Evolutionary conservation across 495 filamentous ascomycete species (phyloP), one percentile per base, ranked within the genome.

Genomic region (Penicillium herquei): DNA sequence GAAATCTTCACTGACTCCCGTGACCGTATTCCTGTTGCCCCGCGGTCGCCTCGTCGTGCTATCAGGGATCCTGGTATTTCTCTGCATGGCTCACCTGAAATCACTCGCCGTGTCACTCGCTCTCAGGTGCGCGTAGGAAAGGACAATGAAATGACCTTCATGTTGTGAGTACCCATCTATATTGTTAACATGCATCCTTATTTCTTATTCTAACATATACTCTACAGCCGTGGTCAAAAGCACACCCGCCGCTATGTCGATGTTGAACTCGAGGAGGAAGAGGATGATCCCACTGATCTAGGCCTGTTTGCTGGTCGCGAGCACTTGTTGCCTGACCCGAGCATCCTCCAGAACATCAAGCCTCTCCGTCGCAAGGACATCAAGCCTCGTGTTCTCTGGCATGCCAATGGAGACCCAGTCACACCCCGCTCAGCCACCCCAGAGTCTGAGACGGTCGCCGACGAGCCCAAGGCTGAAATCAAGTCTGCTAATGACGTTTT

Each of bases 1-100:
- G 72, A 84, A 60, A 96, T 98, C 51, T 96, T 84, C 67, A 97
- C 92, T 9, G 94, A 98, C 63, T 88, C 89, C 3, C 87, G 88
- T 65, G 92, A 95, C 63, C 87, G 90, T 41, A 74, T 96, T 34
- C 94, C 94, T 30, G 84, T 86, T 65, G 14, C 39, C 26, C 31
- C 54, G 84, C 4, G 89, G 89, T 65, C 56, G 73, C 26, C 82
- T 72, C 21, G 21, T 26, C 4, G 21, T 4, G 4, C 4, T 4
- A 26, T 26, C 21, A 26, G 21, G 21, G 21, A 26, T 26, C 21
- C 21, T 26, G 21, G 2, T 26, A 4, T 26, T 26, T 26, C 21
- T 26, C 1, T 4, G 21, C 1, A 26, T 26, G 21, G 21, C 21
- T 26, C 21, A 4, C 21, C 21, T 33, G 21, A 33, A 11, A 8